These are phyloP conservation scores for Salvia sclarea DNA, from an alignment of 305 asterid species.

Conservation along the genomic window DNA sequence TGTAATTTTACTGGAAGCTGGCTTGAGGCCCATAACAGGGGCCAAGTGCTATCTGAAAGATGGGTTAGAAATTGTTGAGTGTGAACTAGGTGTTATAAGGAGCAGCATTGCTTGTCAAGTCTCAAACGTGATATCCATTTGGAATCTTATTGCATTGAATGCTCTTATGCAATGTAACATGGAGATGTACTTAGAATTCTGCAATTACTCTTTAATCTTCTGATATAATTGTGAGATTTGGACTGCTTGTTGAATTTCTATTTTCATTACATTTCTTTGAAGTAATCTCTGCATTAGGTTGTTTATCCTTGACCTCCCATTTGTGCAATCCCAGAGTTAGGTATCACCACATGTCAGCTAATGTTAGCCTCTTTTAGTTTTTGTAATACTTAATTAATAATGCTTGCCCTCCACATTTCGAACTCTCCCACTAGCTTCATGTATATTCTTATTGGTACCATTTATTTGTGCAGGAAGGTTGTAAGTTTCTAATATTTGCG, in stretches of 20 bases:
- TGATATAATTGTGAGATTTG: neutral
- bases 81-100: no score
- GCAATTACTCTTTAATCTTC: neutral
- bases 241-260: neutral
- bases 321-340: neutral
- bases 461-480: conserved; percentile 72
- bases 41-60: no score
- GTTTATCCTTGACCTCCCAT: neutral
- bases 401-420: conserved; percentile 20
- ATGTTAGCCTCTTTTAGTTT: conserved; percentile 1
- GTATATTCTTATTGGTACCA: conserved; percentile 12
- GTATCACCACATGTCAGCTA: conserved; percentile 12
- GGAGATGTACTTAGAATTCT: neutral
- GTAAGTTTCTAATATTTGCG: conserved; percentile 94
- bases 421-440: conserved; percentile 18
- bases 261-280: neutral
- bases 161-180: neutral
- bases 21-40: no score
- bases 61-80: no score
- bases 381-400: conserved; percentile 4
- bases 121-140: neutral
- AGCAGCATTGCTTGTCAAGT: no score
- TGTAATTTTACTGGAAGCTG: no score
- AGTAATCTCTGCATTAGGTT: neutral
- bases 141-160: neutral